Base-by-base conservation (phyloP, 1,139 yeast species). In the Citeromyces hawaiiensis region DNA sequence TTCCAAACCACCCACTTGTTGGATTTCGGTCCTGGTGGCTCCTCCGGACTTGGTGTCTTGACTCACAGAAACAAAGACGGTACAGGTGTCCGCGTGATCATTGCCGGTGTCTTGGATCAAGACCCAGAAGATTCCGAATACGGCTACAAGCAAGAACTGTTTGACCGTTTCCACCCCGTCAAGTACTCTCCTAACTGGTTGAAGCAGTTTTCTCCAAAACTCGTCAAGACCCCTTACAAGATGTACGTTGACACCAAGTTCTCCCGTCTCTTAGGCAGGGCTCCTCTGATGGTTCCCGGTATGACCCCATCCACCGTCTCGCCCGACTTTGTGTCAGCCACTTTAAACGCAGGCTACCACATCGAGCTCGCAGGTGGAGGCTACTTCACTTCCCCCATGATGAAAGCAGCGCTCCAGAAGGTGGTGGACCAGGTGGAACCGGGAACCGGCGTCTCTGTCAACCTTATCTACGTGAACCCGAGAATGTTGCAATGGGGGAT, bases 341-440 rank as follows among this genome's bases (percentile, higher is more conserved):
- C 96, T 31, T 72, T 87, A 56, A 88, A 88, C 57, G 87, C 97
- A 42, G 99, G 99, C 45, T 91, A 88, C 67, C 95, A 87, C 57
- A 86, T 91, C 56, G 99, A 91, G 68, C 71, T 91, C 54, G 98
- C 94, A 40, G 98, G 98, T 61, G 99, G 99, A 69, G 99, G 97
- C 57, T 91, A 91, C 64, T 91, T 91, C 61, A 61, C 66, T 47
- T 80, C 94, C 43, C 59, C 59, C 10, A 67, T 68, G 56, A 78
- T 91, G 78, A 76, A 83, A 44, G 60, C 59, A 35, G 96, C 96
- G 34, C 68, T 91, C 49, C 75, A 82, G 53, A 62, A 77, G 50
- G 83, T 91, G 51, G 75, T 79, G 42, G 57, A 63, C 21, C 68
- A 73, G 47, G 68, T 79, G 42, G 66, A 68, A 47, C 94, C 96